phyloP scores from a whole-genome alignment of 108 stramenopile genomes.

The Licmophora abbreviata region DNA sequence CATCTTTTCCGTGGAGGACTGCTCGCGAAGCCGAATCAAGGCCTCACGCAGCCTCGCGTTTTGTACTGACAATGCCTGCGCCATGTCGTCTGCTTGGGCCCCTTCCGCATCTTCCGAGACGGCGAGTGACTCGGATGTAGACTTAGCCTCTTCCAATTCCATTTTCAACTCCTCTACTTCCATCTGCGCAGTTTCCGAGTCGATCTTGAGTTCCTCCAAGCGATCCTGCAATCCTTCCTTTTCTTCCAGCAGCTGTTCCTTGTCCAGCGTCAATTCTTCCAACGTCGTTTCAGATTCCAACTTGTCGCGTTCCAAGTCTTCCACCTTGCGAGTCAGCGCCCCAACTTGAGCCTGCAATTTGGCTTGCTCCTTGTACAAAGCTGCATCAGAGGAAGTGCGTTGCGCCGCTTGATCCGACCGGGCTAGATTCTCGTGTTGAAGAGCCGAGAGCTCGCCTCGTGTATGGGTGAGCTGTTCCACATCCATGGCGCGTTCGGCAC shows the following conservation, averaged over 20 bases:
- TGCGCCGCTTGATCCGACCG: conserved; percentile 11
- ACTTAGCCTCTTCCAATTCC: conserved; percentile 45
- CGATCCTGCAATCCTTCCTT: conserved; percentile 66
- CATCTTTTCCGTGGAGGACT: conserved; percentile 68
- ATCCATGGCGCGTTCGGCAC: background rate
- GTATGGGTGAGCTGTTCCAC: conserved; percentile 2
- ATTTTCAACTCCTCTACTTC: conserved; percentile 67
- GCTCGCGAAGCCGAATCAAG: conserved; percentile 67
- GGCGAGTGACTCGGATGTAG: conserved; percentile 1
- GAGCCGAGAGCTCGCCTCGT: background rate
- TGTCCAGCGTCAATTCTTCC: conserved; percentile 79
- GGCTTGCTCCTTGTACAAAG: conserved; percentile 61
- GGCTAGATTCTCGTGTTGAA: conserved; percentile 4
- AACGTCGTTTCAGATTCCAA: conserved; percentile 57
- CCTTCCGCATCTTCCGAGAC: conserved; percentile 8
- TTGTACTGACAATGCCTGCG: conserved; percentile 56
- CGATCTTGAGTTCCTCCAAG: conserved; percentile 67
- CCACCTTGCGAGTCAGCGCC: conserved; percentile 45
- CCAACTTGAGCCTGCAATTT: conserved; percentile 62
- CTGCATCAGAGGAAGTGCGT: conserved; percentile 18
- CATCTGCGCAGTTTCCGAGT: conserved; percentile 68
- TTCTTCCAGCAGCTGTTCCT: conserved; percentile 70
- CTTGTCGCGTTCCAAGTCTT: conserved; percentile 54
- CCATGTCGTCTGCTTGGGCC: conserved; percentile 39
- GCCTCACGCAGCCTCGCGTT: conserved; percentile 80